Percentiles rank a stretch among this genome's conserved stretches.
These are phyloP conservation scores for Aspergillus funiculosus DNA, from an alignment of 495 filamentous ascomycete genomes.

Conservation along the genomic window DNA sequence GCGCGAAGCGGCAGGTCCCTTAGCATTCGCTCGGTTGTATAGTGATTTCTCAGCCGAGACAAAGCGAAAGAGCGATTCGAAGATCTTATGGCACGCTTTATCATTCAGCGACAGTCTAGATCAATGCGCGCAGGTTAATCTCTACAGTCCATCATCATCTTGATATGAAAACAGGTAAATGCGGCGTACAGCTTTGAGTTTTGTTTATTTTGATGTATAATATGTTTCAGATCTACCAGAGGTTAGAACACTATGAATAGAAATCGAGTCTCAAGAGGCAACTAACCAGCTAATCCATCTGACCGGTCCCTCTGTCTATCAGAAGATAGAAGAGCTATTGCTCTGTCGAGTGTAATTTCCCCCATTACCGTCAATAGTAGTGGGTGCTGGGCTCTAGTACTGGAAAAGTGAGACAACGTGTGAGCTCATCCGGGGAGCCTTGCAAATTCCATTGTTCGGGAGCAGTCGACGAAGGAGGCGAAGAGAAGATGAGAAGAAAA, in stretches of 20 bases:
- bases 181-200: conserved; percentile 53
- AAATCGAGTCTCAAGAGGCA: conserved; percentile 6
- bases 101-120: conserved; percentile 55
- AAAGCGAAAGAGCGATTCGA: conserved; percentile 71
- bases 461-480: no score
- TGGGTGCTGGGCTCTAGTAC: conserved; percentile 3
- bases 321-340: conserved; percentile 41
- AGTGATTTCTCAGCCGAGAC: conserved; percentile 58
- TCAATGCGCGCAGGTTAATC: conserved; percentile 18
- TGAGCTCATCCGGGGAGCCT: conserved; percentile 4
- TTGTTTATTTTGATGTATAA: conserved; percentile 55
- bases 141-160: conserved; percentile 1
- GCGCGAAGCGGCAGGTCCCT: conserved; percentile 45
- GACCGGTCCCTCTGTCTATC: conserved; percentile 49
- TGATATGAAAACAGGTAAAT: not conserved
- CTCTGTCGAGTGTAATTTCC: conserved; percentile 37
- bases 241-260: conserved; percentile 13
- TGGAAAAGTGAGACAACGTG: not conserved
- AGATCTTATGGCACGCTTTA: conserved; percentile 72
- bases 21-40: conserved; percentile 51
- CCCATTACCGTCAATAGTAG: conserved; percentile 28
- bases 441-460: conserved; percentile 1
- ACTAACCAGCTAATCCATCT: conserved; percentile 48
- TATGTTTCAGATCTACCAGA: conserved; percentile 52
- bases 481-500: not conserved